phyloP scores from a whole-genome alignment of 163 green algal genomes.

The Scenedesmus sp. region DNA sequence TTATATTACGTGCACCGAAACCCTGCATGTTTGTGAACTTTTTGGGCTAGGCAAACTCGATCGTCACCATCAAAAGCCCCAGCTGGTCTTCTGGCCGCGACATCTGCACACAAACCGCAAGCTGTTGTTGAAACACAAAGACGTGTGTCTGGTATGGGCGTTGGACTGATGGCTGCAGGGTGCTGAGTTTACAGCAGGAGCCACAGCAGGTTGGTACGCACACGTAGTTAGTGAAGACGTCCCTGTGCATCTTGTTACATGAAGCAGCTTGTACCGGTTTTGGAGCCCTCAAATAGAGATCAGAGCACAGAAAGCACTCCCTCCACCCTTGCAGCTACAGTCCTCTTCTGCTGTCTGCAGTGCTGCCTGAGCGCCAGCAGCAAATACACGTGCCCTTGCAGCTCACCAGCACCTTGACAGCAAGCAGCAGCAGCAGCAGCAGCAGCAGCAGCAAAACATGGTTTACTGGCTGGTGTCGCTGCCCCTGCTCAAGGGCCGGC shows the following conservation, averaged over 20 bases:
- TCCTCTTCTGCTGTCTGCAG: background rate
- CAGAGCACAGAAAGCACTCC: background rate
- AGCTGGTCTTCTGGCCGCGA: background rate
- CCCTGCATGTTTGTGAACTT: background rate
- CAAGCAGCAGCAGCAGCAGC: background rate
- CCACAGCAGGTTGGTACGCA: background rate
- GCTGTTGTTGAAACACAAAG: background rate
- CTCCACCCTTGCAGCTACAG: background rate
- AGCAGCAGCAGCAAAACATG: conserved; percentile 5
- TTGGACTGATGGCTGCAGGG: background rate
- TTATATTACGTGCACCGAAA: background rate
- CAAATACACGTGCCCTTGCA: background rate
- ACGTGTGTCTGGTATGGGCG: background rate
- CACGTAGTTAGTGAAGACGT: background rate
- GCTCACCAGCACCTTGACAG: background rate
- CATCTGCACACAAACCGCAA: background rate
- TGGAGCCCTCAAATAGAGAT: background rate
- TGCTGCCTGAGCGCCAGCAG: background rate
- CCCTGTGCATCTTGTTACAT: background rate
- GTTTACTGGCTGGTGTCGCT: conserved; percentile 53
- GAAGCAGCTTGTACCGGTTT: background rate
- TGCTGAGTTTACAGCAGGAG: background rate
- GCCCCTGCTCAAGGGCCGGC: conserved; percentile 47
- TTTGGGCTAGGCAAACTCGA: background rate
- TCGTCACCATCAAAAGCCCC: background rate